phyloP scores from a whole-genome alignment of 352 stramenopile genomes.

The Phytophthora niederhauseri region DNA sequence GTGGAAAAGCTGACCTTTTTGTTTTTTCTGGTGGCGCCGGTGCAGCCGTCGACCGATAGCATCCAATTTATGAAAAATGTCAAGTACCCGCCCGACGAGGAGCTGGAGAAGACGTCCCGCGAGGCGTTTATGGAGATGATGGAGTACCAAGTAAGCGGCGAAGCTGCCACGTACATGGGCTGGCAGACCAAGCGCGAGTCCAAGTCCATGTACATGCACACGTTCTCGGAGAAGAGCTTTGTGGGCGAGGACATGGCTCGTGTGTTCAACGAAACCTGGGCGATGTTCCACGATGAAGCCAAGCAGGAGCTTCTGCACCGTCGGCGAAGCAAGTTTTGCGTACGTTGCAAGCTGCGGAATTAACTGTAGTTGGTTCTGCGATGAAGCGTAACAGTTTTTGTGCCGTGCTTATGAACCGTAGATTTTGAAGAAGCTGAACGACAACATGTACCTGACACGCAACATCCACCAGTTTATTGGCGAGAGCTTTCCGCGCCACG shows the following conservation, averaged over 20 bases:
- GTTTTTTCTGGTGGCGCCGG: conserved; percentile 8
- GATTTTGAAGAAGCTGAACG: conserved; percentile 86
- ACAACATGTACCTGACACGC: conserved; percentile 86
- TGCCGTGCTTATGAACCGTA: conserved; percentile 20
- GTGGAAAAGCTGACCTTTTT: conserved; percentile 11
- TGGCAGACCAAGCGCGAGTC: conserved; percentile 86
- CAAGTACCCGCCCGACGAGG: conserved; percentile 78
- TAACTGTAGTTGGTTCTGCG: conserved; percentile 11
- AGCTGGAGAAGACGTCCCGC: conserved; percentile 78
- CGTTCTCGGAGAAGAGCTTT: conserved; percentile 79
- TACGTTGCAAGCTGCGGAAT: conserved; percentile 42
- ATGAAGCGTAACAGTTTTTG: not conserved
- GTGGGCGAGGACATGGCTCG: conserved; percentile 69
- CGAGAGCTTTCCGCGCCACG: conserved; percentile 84
- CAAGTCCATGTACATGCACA: conserved; percentile 89
- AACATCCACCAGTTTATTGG: conserved; percentile 91
- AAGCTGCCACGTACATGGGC: conserved; percentile 63
- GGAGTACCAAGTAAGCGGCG: conserved; percentile 80
- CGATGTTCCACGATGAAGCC: conserved; percentile 73
- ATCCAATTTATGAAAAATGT: conserved; percentile 92
- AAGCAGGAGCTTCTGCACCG: conserved; percentile 77
- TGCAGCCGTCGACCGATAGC: conserved; percentile 78
- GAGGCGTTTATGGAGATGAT: conserved; percentile 85
- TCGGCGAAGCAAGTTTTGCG: conserved; percentile 82
- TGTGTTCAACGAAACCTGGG: conserved; percentile 83